Base-by-base conservation (phyloP, 352 stramenopile species). In the Thraustochytrium striatum region DNA sequence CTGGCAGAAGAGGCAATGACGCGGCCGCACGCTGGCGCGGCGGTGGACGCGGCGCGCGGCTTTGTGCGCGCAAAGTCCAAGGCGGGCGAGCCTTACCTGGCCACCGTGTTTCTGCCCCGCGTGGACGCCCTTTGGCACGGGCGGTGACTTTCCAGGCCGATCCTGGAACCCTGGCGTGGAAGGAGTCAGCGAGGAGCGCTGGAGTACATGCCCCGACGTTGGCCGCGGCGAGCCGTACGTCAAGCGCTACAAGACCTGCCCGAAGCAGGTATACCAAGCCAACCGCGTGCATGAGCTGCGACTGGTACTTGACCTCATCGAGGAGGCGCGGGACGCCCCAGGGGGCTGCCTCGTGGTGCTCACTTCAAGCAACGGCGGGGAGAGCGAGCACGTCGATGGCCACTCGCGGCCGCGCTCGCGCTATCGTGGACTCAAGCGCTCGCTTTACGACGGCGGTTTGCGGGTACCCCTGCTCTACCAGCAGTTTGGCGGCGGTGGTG, bases 311-410 rank as follows among this genome's bases (percentile, higher is more conserved):
- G 21, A 3, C 43, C 43, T 75, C 25, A 61, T 75, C 16, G 30
- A 61, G 25, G 44, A 58, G 21, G 8, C 65, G 8, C 21, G 41
- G 11, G 52, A 58, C 8, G 25, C 30, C 52, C 0, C 1, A n/a
- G 65, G 65, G 1, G 44, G 41, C 52, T 61, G 44, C 35, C 21
- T 75, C 7, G 21, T 75, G 44, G 30, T 43, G 32, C 65, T 75
- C 41, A 75, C 65, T 5, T 70, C 41, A n/a, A 75, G 41, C 16
- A 75, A 70, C 36, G 65, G 65, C 19, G 41, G 41, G 19, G 65
- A 75, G 36, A 75, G 65, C 30, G 65, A 75, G 30, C 65, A 75
- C n/a, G 65, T 25, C 8, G 65, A 75, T n/a, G 35, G 32, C 7
- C 65, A 75, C 65, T 35, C 65, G 52, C 44, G 65, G 33, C 30